Conservation (phyloP, 352 stramenopile genomes). For the Pythium dissotocum region DNA sequence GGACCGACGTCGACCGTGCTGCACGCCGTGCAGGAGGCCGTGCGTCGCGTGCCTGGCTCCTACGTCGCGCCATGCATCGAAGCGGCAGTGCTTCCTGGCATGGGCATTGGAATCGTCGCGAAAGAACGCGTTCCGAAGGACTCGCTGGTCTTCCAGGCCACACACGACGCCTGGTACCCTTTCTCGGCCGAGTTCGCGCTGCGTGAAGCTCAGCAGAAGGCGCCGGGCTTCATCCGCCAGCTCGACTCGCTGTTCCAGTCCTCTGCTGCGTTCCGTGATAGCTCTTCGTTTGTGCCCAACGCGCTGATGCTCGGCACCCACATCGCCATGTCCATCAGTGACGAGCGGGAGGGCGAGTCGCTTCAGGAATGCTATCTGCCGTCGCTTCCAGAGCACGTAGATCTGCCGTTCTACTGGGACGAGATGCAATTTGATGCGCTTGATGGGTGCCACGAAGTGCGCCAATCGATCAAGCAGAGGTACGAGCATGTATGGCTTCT, state of each 20-base stretch:
- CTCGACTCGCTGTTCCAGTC: conserved; percentile 49
- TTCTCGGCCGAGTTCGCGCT: conserved; percentile 77
- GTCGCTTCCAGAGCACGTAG: conserved; percentile 52
- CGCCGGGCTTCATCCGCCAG: conserved; percentile 62
- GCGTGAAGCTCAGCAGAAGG: conserved; percentile 57
- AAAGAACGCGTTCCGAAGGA: conserved; percentile 55
- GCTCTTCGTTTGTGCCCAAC: conserved; percentile 56
- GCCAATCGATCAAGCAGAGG: conserved; percentile 64
- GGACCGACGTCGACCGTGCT: conserved; percentile 27
- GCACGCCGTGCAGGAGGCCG: conserved; percentile 48
- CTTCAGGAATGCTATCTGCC: conserved; percentile 66
- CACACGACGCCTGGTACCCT: conserved; percentile 57
- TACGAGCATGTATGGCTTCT: conserved; percentile 18
- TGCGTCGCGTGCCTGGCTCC: conserved; percentile 52
- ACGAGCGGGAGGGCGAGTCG: conserved; percentile 25
- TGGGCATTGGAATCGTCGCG: conserved; percentile 71
- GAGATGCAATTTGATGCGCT: conserved; percentile 60
- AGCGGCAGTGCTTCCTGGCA: conserved; percentile 42
- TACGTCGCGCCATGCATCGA: conserved; percentile 59
- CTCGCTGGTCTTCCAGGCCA: conserved; percentile 62
- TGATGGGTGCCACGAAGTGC: conserved; percentile 55
- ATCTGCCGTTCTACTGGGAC: conserved; percentile 76
- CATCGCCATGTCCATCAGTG: conserved; percentile 49
- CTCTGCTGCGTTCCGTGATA: conserved; percentile 29
- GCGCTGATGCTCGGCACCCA: conserved; percentile 68